Conservation (phyloP, 1,139 yeast genomes). For the Saccharomycopsis phalli region DNA sequence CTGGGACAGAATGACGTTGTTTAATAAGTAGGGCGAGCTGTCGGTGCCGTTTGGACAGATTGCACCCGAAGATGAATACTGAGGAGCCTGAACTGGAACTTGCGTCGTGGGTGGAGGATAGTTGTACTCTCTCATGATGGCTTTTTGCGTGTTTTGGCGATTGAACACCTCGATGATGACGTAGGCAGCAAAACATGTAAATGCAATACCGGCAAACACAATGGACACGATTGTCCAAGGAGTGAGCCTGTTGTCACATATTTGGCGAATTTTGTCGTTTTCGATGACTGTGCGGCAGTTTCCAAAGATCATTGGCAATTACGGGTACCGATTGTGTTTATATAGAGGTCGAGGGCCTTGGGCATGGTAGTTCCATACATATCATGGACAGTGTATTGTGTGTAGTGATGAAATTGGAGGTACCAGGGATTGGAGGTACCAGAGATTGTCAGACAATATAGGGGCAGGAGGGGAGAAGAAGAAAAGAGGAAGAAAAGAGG, state of each 20-base stretch:
- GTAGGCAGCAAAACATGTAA: conserved; percentile 1
- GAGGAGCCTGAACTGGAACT: neutral
- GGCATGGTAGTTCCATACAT: too few species aligned
- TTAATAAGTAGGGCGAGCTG: neutral
- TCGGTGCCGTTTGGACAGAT: neutral
- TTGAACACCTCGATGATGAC: conserved; percentile 1
- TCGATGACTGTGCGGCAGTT: conserved; percentile 5
- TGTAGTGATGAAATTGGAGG: too few species aligned
- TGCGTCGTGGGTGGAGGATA: too few species aligned
- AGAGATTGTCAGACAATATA: too few species aligned
- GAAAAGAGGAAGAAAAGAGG: too few species aligned
- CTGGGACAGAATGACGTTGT: neutral
- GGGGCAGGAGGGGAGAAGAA: too few species aligned
- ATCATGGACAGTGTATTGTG: too few species aligned
- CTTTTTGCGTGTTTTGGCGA: too few species aligned
- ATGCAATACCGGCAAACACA: conserved; percentile 7
- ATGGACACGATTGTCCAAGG: conserved; percentile 10
- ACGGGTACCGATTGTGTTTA: too few species aligned
- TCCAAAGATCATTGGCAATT: neutral
- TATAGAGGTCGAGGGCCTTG: too few species aligned
- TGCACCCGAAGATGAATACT: neutral
- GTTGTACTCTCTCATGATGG: too few species aligned
- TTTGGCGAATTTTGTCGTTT: conserved; percentile 1
- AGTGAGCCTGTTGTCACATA: conserved; percentile 6
- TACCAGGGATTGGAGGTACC: too few species aligned